Conservation (phyloP, 257 asterid genomes). For the Striga asiatica region DNA sequence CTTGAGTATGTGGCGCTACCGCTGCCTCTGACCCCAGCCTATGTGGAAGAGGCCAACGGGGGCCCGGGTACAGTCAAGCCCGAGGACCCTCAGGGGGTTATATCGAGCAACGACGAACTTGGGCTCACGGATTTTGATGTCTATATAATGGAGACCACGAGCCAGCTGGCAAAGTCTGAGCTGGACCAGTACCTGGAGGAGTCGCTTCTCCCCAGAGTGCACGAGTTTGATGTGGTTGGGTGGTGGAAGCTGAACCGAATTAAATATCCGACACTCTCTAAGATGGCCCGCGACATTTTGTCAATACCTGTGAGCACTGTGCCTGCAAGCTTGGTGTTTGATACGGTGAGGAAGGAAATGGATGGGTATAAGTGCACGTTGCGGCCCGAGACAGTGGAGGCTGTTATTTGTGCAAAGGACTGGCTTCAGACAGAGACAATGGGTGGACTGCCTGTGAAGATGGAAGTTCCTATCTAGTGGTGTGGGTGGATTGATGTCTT, state of each 20-base stretch:
- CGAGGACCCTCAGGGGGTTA: conserved; percentile 35
- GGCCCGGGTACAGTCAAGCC: conserved; percentile 17
- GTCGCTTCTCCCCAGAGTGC: conserved; percentile 77
- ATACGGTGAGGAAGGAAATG: conserved; percentile 72
- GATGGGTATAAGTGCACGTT: conserved; percentile 70
- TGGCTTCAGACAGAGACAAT: conserved; percentile 57
- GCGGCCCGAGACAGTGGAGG: conserved; percentile 86
- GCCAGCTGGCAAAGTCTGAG: conserved; percentile 67
- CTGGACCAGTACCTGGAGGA: conserved; percentile 92
- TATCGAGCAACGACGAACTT: conserved; percentile 33
- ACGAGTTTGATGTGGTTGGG: conserved; percentile 81
- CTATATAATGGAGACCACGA: conserved; percentile 66
- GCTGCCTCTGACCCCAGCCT: conserved; percentile 46
- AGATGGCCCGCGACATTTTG: conserved; percentile 89
- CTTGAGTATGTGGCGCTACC: conserved; percentile 64
- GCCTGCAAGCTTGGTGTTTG: conserved; percentile 45
- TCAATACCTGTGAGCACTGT: conserved; percentile 78
- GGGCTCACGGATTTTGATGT: conserved; percentile 79
- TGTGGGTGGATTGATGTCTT: neutral
- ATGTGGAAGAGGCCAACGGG: conserved; percentile 47
- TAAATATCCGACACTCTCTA: conserved; percentile 86
- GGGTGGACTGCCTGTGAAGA: conserved; percentile 35
- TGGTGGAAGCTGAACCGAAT: conserved; percentile 86
- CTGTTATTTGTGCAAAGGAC: conserved; percentile 79
- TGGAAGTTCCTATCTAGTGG: conserved; percentile 72